Evolutionary conservation across 305 asterid genomes (phyloP).

Genomic region (Salvia sclarea): DNA sequence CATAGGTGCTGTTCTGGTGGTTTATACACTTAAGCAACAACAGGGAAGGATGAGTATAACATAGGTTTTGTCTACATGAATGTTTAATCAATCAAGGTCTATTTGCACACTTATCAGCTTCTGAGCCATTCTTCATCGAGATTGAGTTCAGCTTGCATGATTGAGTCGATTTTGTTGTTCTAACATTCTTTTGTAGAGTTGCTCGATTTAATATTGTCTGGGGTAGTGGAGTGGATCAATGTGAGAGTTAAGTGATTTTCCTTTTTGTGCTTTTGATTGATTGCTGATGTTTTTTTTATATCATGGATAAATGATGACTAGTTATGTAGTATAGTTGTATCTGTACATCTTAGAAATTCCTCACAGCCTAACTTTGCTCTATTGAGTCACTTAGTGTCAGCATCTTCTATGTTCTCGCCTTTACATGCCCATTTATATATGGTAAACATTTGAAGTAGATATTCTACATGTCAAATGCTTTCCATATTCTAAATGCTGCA

Average conservation of each 20-base stretch:
- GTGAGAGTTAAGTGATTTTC: no score
- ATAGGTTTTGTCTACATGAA: neutral
- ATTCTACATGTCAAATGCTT: neutral
- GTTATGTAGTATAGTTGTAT: neutral
- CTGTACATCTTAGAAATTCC: constrained; percentile 8
- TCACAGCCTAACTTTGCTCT: neutral
- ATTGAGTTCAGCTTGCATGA: neutral
- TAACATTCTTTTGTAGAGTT: neutral
- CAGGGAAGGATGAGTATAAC: neutral
- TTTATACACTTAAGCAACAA: neutral
- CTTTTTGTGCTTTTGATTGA: neutral
- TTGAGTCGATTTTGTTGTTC: neutral
- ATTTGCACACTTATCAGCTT: neutral
- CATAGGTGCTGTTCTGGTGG: neutral
- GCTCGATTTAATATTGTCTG: neutral
- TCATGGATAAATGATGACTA: neutral
- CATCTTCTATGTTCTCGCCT: neutral
- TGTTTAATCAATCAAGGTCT: neutral
- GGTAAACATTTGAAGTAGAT: neutral
- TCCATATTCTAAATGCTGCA: neutral
- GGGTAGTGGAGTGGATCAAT: neutral
- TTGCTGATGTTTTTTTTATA: neutral
- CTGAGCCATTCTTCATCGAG: neutral
- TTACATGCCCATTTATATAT: neutral
- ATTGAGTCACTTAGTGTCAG: constrained; percentile 9